A percentile compares a stretch with the other conserved stretches of the same genome.
These are phyloP conservation scores for Akanthomyces muscarius DNA, from an alignment of 2,329 filamentous ascomycete genomes.

Conservation along the genomic window DNA sequence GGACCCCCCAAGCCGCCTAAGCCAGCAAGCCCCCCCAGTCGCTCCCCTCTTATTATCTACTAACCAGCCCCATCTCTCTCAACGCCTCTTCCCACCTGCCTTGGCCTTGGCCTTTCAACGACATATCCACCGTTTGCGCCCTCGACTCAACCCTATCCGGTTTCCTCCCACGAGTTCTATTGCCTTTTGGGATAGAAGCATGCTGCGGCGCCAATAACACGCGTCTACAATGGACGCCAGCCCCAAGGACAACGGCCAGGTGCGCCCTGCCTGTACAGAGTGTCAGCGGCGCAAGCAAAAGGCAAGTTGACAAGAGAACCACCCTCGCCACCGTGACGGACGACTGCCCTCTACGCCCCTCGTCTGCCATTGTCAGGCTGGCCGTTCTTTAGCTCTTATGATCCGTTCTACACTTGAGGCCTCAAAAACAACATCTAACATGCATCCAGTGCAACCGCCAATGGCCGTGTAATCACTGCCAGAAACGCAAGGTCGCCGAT, in stretches of 20 bases:
- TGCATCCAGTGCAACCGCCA: slow-evolving; percentile 34
- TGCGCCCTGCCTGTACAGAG: slow-evolving; percentile 40
- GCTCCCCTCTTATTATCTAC: background rate
- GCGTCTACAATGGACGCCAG: slow-evolving; percentile 17
- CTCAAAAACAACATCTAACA: slow-evolving; percentile 17
- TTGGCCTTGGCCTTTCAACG: background rate
- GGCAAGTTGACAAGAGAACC: slow-evolving; percentile 22
- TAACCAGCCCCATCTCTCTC: background rate
- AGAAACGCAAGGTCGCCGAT: slow-evolving; percentile 36
- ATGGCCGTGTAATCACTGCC: slow-evolving; percentile 39
- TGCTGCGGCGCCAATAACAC: background rate
- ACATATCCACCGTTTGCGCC: background rate
- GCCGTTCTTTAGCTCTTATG: background rate
- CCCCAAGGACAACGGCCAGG: slow-evolving; percentile 17
- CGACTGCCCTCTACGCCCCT: background rate
- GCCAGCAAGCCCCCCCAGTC: no score
- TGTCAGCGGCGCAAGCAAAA: slow-evolving; percentile 39
- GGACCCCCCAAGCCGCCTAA: no score
- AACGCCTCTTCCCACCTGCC: background rate
- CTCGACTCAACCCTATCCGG: background rate
- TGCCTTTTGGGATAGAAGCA: background rate
- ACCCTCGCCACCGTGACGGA: background rate
- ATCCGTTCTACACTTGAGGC: background rate
- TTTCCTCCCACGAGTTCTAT: background rate
- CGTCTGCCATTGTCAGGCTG: background rate